phyloP scores from a whole-genome alignment of 1,139 yeast species.

The Yamadazyma sp. region DNA sequence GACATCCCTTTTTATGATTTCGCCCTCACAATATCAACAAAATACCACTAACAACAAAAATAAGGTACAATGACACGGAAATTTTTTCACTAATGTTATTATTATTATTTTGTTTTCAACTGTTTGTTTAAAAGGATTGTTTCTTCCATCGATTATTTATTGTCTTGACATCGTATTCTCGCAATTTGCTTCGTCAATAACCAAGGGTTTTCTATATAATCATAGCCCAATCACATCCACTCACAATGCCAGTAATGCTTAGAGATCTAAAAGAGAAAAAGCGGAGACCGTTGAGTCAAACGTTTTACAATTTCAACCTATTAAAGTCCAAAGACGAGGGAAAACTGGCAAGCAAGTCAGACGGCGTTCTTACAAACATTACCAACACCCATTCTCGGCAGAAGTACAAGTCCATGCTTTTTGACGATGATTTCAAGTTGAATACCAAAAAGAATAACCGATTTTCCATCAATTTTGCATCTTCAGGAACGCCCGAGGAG shows the following conservation, averaged over 20 bases:
- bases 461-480: slow-evolving; percentile 6
- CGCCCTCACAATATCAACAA: not conserved
- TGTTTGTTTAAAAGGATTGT: not conserved
- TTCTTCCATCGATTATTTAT: not conserved
- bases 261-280: slow-evolving; percentile 3
- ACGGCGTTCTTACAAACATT: not conserved
- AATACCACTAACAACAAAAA: not conserved
- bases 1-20: slow-evolving; percentile 1
- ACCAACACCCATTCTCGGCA: slow-evolving; percentile 3
- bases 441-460: slow-evolving; percentile 8
- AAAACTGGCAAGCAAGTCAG: not conserved
- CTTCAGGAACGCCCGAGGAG: not conserved
- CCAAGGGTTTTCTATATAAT: not conserved
- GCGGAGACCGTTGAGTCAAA: slow-evolving; percentile 18
- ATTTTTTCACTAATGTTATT: not conserved
- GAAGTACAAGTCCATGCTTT: slow-evolving; percentile 4
- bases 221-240: not conserved
- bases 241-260: not conserved
- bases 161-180: not conserved
- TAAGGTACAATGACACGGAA: not conserved
- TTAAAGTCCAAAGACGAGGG: not conserved
- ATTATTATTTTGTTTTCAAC: not conserved
- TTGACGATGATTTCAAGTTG: slow-evolving; percentile 3
- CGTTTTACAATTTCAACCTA: slow-evolving; percentile 12
- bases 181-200: not conserved